These are phyloP conservation scores for Cryphonectria parasitica DNA, from an alignment of 2,329 filamentous ascomycete genomes.

Conservation along the genomic window DNA sequence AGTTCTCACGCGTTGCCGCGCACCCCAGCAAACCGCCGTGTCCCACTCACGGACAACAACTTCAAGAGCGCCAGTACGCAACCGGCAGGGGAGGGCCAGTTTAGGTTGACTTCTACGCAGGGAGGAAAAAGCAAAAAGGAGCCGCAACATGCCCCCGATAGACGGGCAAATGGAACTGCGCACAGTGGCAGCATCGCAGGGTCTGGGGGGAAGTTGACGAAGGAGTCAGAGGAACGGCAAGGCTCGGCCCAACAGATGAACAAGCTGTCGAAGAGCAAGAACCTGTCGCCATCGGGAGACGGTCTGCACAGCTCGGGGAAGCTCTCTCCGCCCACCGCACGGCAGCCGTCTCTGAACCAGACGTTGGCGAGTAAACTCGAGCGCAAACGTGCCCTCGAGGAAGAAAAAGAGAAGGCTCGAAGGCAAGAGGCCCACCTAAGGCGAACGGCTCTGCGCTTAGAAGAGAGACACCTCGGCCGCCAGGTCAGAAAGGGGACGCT, in stretches of 20 bases:
- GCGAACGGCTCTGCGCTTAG: too few relatives aligned
- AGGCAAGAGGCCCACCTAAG: too few relatives aligned
- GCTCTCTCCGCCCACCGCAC: neutral
- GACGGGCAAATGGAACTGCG: neutral
- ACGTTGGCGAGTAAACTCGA: neutral
- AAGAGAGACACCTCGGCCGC: neutral
- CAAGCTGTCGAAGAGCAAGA: neutral
- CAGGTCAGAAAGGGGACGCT: neutral
- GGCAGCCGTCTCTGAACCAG: neutral
- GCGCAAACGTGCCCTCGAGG: too few relatives aligned
- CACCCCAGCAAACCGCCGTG: fast-evolving
- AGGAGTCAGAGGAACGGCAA: too few relatives aligned
- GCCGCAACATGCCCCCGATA: neutral
- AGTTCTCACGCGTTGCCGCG: neutral
- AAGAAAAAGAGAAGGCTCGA: too few relatives aligned
- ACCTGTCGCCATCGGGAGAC: neutral
- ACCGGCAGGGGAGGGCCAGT: neutral
- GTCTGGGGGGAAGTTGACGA: too few relatives aligned
- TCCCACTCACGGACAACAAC: neutral
- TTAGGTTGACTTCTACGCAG: neutral
- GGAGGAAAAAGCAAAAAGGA: neutral
- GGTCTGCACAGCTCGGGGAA: neutral
- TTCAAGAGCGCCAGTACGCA: neutral
- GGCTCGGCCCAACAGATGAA: neutral
- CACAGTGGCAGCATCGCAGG: neutral